Base-by-base conservation (phyloP, 768 basidiomycete genomes). In the Xerocomus spinulosus region DNA sequence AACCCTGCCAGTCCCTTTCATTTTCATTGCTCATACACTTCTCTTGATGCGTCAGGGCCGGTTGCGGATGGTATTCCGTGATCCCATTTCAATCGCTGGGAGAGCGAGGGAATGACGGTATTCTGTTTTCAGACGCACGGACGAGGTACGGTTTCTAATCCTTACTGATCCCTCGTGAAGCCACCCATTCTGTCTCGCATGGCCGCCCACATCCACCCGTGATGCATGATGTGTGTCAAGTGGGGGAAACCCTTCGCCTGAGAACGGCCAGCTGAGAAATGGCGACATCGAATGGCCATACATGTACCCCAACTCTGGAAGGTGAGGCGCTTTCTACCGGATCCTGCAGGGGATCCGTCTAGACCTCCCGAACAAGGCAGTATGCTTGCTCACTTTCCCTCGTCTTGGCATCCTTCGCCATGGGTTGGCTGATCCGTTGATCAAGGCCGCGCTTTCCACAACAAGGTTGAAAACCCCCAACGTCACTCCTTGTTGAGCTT, bases 291-390 rank as follows among this genome's bases (percentile, higher is more conserved):
- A n/a, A n/a, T n/a, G n/a, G n/a, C n/a, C n/a, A n/a, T n/a, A n/a
- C n/a, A n/a, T n/a, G n/a, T n/a, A n/a, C n/a, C n/a, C 14, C 21
- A 18, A 34, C 29, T 26, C 42, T 28, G 41, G 46, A 53, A 50
- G 30, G 48, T 5, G 24, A 42, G 47, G 13, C 33, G 26, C 35
- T 50, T 20, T 55, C 28, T 29, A 28, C 48, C 50, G 51, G 53
- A 58, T 58, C 53, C 59, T 58, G 50, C 48, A 55, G 50, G 49
- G 50, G 55, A 55, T 51, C 46, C 43, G 51, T 52, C 48, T 50
- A 46, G 42, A 28, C 46, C 38, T 39, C 35, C 48, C 47, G 42
- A 57, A 58, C 55, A 36, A 8, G 56, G 49, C 10, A 52, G 32
- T 9, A 10, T 49, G 49, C 44, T 36, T 39, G 48, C 40, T 44